These are phyloP conservation scores for Calonectria pauciramosa DNA, from an alignment of 2,329 filamentous ascomycete species.

Conservation along the genomic window DNA sequence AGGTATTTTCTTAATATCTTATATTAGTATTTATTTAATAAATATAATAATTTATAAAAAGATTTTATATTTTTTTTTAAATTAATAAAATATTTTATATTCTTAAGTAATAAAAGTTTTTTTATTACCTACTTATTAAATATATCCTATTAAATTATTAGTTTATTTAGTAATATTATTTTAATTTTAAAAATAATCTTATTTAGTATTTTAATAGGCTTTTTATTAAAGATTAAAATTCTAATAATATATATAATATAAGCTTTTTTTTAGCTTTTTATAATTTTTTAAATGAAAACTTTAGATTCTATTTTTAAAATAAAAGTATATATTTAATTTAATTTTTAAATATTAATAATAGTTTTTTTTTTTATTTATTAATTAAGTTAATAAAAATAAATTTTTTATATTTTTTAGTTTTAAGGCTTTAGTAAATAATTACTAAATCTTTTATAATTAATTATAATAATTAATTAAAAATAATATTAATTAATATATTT, in stretches of 20 bases:
- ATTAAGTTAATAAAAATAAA: neutral
- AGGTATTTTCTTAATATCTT: constrained; percentile 26
- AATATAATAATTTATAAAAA: constrained; percentile 23
- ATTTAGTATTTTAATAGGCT: too few relatives aligned
- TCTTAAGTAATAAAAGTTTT: neutral
- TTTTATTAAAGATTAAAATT: neutral
- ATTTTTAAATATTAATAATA: neutral
- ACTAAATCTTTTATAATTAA: neutral
- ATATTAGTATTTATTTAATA: constrained; percentile 20
- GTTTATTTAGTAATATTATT: too few relatives aligned
- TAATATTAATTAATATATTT: neutral
- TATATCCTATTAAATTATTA: too few relatives aligned
- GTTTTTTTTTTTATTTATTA: neutral
- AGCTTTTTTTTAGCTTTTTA: neutral
- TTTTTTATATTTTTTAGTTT: neutral
- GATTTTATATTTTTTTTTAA: neutral
- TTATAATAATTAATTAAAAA: neutral
- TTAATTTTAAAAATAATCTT: too few relatives aligned
- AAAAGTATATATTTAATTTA: neutral
- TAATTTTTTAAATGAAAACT: neutral
- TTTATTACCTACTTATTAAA: neutral
- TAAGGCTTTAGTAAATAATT: neutral
- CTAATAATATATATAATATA: constrained; percentile 10
- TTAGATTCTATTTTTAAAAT: neutral
- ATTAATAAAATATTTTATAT: constrained; percentile 23